Evolutionary conservation across 2,329 filamentous ascomycete genomes (phyloP), one percentile per base, ranked within the genome.

Genomic region (Aspergillus uvarum): DNA sequence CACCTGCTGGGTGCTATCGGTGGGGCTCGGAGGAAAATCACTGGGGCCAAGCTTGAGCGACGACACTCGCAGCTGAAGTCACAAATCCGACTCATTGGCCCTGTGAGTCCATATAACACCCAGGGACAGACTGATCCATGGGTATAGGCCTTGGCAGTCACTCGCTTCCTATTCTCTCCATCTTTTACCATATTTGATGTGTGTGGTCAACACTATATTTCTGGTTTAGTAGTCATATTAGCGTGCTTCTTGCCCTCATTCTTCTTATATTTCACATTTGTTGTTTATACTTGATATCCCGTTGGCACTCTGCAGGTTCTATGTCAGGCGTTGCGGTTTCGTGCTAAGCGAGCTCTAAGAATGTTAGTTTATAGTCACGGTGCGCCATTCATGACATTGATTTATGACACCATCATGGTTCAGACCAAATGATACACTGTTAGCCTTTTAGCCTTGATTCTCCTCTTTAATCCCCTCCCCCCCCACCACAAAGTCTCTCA

Each of bases 21-120:
- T 26, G 72, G 66, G 2, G 74, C 74, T 3, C 72, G 70, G 60
- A 72, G 70, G 61, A 77, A 68, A 62, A 68, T 78, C 48, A 68
- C 63, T 14, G 68, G 70, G 47, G 66, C 70, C 12, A 69, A 72
- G 24, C 71, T 74, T 14, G 73, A 78, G 55, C 74, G 73, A 31
- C 67, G 75, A 24, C 69, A 74, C 35, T 71, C 70, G 54, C 68
- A 71, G 52, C 56, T 80, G 56, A 79, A 79, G 65, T 69, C 75
- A 21, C 73, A 75, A 52, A 80, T 79, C 51, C 74, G 71, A 50
- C 29, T 79, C 24, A 67, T 79, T 32, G 76, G 77, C 4, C 75
- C 75, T 12, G 69, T 74, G 6, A 73, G 76, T 44, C 68, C 72
- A 4, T 68, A 72, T 55, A 66, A 61, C 35, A 64, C 66, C 10